phyloP scores from a whole-genome alignment of 768 basidiomycete species.

The Lentinula sp. region DNA sequence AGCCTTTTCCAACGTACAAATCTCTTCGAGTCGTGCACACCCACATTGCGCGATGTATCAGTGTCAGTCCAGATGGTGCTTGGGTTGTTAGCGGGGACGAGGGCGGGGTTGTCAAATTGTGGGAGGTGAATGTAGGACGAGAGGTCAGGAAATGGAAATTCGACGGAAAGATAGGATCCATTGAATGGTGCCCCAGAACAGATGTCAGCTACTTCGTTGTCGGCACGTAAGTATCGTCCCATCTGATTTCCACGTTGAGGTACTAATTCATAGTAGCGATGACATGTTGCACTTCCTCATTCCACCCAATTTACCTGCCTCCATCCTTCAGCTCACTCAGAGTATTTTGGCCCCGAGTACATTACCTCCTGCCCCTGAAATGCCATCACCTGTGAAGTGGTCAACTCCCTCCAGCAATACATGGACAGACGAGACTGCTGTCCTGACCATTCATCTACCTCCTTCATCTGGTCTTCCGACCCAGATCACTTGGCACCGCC shows the following conservation, averaged over 20 bases:
- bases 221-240: slow-evolving; percentile 54
- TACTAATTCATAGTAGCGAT: slow-evolving; percentile 46
- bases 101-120: slow-evolving; percentile 76
- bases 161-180: slow-evolving; percentile 67
- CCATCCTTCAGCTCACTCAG: slow-evolving; percentile 53
- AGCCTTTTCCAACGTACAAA: slow-evolving; percentile 89
- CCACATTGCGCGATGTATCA: slow-evolving; percentile 66
- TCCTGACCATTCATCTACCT: slow-evolving; percentile 59
- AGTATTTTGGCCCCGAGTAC: slow-evolving; percentile 55
- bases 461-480: slow-evolving; percentile 63
- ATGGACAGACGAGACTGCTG: slow-evolving; percentile 47
- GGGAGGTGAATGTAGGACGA: slow-evolving; percentile 88
- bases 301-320: slow-evolving; percentile 68
- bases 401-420: slow-evolving; percentile 36
- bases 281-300: slow-evolving; percentile 75
- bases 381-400: slow-evolving; percentile 72
- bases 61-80: slow-evolving; percentile 80
- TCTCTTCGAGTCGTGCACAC: slow-evolving; percentile 68
- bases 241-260: background rate
- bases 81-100: slow-evolving; percentile 95
- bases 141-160: slow-evolving; percentile 87
- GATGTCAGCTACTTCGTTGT: slow-evolving; percentile 79
- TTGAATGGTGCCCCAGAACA: slow-evolving; percentile 91
- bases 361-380: slow-evolving; percentile 51
- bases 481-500: slow-evolving; percentile 88